Base-by-base conservation (phyloP, 2,329 filamentous ascomycete species). In the Xylariaceae sp. region DNA sequence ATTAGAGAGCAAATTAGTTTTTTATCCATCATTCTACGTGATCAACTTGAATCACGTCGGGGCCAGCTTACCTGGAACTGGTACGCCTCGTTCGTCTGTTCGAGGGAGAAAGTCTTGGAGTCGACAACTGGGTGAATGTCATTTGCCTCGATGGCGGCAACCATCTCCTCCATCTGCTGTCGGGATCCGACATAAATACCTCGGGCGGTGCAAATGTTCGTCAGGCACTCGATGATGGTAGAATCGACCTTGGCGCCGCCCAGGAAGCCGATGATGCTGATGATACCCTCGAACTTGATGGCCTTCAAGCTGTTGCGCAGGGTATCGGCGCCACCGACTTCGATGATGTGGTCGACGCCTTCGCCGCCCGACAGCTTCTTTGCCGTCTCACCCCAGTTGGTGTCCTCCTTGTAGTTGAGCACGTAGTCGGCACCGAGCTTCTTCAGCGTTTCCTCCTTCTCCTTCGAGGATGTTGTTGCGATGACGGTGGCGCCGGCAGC, bases 191-290 rank as follows among this genome's bases (percentile, higher is more conserved):
- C 64, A 30, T 63, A 65, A 8, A 69, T 50, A 13, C 66, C 66
- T 2, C 66, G 57, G 14, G 65, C 47, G 2, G 59, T 67, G 55
- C 59, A 69, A 18, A 67, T 37, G 34, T 55, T 44, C 29, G 19
- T 43, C 31, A 68, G 60, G 9, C 74, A 52, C 28, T 80, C 77
- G 19, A 78, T 65, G 45, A 80, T 71, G 16, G 66, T 59, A 5
- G 70, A 59, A 52, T 75, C 65, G 2, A 66, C 66, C 13, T 66
- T 57, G 38, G 70, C 44, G 7, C 66, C 67, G 24, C 60, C 58
- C 9, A 70, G 51, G 51, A 69, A 62, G 0, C 68, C 68, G 41
- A 70, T 65, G 28, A 69, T 45, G 32, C 53, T 61, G 47, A 74
- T 68, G 39, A 69, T 51, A 21, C 71, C 71, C 38, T 66, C 65